Conservation (phyloP, 345 rosid species). For the Aurinia saxatilis region DNA sequence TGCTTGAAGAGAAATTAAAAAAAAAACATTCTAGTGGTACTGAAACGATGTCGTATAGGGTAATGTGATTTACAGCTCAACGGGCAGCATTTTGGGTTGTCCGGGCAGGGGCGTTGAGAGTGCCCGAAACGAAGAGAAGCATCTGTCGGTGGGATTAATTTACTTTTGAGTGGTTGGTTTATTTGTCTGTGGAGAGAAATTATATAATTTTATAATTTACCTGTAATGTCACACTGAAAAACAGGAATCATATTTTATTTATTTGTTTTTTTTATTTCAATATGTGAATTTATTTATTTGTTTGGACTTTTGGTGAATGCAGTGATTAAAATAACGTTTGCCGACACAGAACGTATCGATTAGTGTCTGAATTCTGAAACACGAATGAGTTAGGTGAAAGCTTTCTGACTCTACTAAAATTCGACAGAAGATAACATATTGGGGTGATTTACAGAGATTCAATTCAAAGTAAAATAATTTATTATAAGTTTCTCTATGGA, state of each 20-base stretch:
- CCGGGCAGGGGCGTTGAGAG: constrained; percentile 20
- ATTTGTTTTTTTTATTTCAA: constrained; percentile 1
- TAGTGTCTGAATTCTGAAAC: too few relatives aligned
- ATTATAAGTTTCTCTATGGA: too few relatives aligned
- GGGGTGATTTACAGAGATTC: too few relatives aligned
- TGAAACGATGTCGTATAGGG: constrained; percentile 6
- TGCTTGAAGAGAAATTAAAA: not conserved
- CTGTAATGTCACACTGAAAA: constrained; percentile 2
- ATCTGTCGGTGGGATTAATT: constrained; percentile 24
- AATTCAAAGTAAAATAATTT: too few relatives aligned
- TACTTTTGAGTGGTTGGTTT: constrained; percentile 19
- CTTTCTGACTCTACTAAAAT: too few relatives aligned
- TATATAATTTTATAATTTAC: constrained; percentile 7
- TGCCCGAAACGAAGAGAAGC: constrained; percentile 12
- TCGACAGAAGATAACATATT: too few relatives aligned
- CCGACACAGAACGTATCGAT: too few relatives aligned
- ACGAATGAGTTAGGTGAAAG: too few relatives aligned
- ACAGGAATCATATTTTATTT: constrained; percentile 18
- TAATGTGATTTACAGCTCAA: constrained; percentile 40
- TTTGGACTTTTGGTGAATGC: not conserved
- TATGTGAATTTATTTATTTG: not conserved
- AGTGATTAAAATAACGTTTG: not conserved
- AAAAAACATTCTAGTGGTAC: not conserved
- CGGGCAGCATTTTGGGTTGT: constrained; percentile 41
- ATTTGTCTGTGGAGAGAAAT: constrained; percentile 11